Evolutionary conservation across 2,329 filamentous ascomycete genomes (phyloP).

Genomic region (Cladosporium austrohemisphaericum): DNA sequence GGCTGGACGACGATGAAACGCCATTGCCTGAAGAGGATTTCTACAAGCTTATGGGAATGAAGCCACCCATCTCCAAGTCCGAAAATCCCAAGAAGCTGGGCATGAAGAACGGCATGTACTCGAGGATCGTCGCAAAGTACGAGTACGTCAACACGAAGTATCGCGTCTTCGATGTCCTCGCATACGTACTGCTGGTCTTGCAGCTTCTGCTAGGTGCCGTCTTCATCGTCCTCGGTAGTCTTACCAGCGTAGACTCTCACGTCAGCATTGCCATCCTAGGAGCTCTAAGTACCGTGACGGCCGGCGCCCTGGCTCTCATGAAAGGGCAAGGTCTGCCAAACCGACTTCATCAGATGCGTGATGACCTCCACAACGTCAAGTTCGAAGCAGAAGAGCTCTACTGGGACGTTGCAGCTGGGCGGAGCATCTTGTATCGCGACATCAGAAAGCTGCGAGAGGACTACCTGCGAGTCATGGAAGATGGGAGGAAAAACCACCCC

Average conservation of each 20-base stretch:
- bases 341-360: constrained; percentile 31
- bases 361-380: constrained; percentile 31
- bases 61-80: constrained; percentile 17
- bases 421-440: constrained; percentile 30
- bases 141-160: constrained; percentile 28
- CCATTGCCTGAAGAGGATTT: constrained; percentile 26
- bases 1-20: constrained; percentile 23
- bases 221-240: constrained; percentile 35
- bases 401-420: constrained; percentile 33
- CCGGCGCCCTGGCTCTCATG: constrained; percentile 33
- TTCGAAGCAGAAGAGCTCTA: constrained; percentile 37
- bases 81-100: constrained; percentile 27
- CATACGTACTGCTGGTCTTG: constrained; percentile 30
- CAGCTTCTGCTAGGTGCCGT: constrained; percentile 35
- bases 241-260: constrained; percentile 27
- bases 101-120: constrained; percentile 28
- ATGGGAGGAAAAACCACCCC: constrained; percentile 34
- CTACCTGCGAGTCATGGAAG: constrained; percentile 31
- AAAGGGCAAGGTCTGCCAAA: constrained; percentile 37
- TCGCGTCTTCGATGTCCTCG: constrained; percentile 29
- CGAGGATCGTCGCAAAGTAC: constrained; percentile 20
- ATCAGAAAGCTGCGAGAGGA: constrained; percentile 34
- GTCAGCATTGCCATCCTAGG: constrained; percentile 31
- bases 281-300: constrained; percentile 33
- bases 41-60: constrained; percentile 32